These are phyloP conservation scores for Escovopsis weberi DNA, from an alignment of 2,329 filamentous ascomycete species.

Conservation along the genomic window DNA sequence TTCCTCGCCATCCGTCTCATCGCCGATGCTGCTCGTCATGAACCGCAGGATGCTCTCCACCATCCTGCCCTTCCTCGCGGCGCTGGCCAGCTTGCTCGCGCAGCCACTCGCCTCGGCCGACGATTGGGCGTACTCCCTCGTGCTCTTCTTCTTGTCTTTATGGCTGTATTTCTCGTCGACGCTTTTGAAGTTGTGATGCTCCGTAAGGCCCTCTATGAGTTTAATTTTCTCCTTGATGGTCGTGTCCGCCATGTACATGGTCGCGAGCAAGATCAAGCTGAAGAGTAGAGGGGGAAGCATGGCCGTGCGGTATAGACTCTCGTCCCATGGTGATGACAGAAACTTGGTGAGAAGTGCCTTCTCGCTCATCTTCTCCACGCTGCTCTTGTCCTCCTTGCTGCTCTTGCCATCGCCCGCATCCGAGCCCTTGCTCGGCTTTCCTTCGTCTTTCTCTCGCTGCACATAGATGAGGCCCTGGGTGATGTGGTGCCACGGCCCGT, in stretches of 20 bases:
- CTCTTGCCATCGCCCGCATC: too few species aligned
- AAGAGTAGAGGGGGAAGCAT: conserved; percentile 23
- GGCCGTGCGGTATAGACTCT: conserved; percentile 12
- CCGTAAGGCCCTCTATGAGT: conserved; percentile 21
- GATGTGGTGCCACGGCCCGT: conserved; percentile 4
- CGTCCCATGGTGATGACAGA: conserved; percentile 15
- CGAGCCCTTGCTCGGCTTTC: too few species aligned
- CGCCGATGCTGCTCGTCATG: conserved; percentile 5
- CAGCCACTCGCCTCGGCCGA: conserved; percentile 20
- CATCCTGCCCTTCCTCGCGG: conserved; percentile 21
- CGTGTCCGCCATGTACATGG: conserved; percentile 18
- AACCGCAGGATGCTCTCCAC: conserved; percentile 20
- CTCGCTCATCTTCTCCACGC: too few species aligned
- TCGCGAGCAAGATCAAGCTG: conserved; percentile 18
- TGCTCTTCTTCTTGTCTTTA: conserved; percentile 4
- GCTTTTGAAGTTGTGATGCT: conserved; percentile 19
- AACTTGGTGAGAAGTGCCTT: conserved; percentile 9
- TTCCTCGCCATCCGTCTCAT: conserved; percentile 1
- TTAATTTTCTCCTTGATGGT: conserved; percentile 19
- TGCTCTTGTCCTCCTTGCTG: conserved; percentile 6
- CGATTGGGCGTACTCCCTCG: conserved; percentile 8
- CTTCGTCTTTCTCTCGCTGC: neutral
- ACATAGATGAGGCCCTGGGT: conserved; percentile 20
- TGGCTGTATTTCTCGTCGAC: conserved; percentile 5
- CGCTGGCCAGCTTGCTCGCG: conserved; percentile 23